Percentiles rank a stretch among this genome's conserved stretches.
Evolutionary conservation across 495 filamentous ascomycete genomes (phyloP).

Genomic region (Trichoderma orchidacearum): DNA sequence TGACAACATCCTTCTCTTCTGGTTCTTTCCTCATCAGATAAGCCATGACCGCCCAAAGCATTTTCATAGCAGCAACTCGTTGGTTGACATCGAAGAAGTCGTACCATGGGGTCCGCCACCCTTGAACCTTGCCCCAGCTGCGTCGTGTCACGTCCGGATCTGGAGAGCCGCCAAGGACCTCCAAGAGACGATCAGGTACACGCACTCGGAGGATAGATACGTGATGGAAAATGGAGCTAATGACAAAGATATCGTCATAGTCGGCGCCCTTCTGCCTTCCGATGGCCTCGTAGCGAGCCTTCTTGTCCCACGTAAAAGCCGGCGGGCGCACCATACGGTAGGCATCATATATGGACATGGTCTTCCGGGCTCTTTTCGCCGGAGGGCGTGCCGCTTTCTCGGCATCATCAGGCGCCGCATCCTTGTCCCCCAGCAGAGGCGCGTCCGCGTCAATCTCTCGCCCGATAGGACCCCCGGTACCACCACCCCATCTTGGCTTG

Average conservation of each 20-base stretch:
- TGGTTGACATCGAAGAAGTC: slow-evolving; percentile 59
- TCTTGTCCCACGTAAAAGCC: slow-evolving; percentile 60
- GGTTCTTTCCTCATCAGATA: slow-evolving; percentile 47
- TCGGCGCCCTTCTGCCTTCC: slow-evolving; percentile 37
- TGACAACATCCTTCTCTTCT: slow-evolving; percentile 7
- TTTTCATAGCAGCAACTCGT: slow-evolving; percentile 53
- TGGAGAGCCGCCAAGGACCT: slow-evolving; percentile 25
- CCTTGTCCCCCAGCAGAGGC: slow-evolving; percentile 26
- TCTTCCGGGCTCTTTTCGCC: slow-evolving; percentile 28
- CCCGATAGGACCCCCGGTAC: slow-evolving; percentile 47
- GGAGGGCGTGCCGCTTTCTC: not conserved
- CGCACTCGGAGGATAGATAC: slow-evolving; percentile 60
- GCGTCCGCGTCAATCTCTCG: slow-evolving; percentile 35
- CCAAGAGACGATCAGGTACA: slow-evolving; percentile 53
- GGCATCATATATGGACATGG: slow-evolving; percentile 37
- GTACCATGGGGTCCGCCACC: slow-evolving; percentile 65
- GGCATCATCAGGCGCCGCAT: slow-evolving; percentile 9
- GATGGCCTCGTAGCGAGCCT: slow-evolving; percentile 57
- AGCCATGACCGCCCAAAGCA: slow-evolving; percentile 64
- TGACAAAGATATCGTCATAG: slow-evolving; percentile 61
- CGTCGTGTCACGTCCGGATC: slow-evolving; percentile 7
- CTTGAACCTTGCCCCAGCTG: slow-evolving; percentile 41
- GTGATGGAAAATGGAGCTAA: slow-evolving; percentile 75
- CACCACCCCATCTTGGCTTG: slow-evolving; percentile 63
- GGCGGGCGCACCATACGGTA: slow-evolving; percentile 50